A percentile compares a stretch with the other conserved stretches of the same genome.
These are phyloP conservation scores for Diutina pseudorugosa DNA, from an alignment of 1,139 yeast species.

Conservation along the genomic window DNA sequence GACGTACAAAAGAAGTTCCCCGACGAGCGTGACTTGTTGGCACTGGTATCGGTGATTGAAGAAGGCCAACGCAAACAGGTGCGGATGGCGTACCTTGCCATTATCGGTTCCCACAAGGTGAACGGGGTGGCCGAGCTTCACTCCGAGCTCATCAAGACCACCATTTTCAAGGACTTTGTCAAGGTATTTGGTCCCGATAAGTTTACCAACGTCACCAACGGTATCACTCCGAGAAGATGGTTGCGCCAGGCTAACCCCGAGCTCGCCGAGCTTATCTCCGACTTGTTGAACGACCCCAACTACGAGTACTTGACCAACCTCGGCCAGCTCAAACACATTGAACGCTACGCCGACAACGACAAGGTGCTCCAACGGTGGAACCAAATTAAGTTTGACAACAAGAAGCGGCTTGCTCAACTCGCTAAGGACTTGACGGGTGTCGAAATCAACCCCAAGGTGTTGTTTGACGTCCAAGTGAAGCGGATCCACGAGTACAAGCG, in stretches of 20 bases:
- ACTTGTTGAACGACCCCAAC: constrained; percentile 50
- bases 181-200: constrained; percentile 67
- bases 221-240: constrained; percentile 97
- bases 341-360: constrained; percentile 53
- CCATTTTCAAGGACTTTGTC: constrained; percentile 86
- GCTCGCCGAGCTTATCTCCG: constrained; percentile 59
- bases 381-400: constrained; percentile 57
- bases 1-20: constrained; percentile 70
- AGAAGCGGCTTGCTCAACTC: constrained; percentile 55
- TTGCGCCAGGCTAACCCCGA: constrained; percentile 85
- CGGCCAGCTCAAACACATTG: constrained; percentile 55
- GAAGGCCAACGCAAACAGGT: constrained; percentile 72
- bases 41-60: constrained; percentile 74
- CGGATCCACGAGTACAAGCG: constrained; percentile 94
- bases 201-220: constrained; percentile 88
- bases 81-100: constrained; percentile 87
- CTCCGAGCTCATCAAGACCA: constrained; percentile 79
- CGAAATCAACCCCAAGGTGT: constrained; percentile 58
- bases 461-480: constrained; percentile 88
- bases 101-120: constrained; percentile 85
- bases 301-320: constrained; percentile 62
- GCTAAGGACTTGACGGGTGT: constrained; percentile 58
- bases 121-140: constrained; percentile 95
- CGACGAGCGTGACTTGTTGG: constrained; percentile 46
- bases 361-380: constrained; percentile 65